phyloP scores from a whole-genome alignment of 2,329 filamentous ascomycete species.

The Magnaporthiopsis rhizophila region DNA sequence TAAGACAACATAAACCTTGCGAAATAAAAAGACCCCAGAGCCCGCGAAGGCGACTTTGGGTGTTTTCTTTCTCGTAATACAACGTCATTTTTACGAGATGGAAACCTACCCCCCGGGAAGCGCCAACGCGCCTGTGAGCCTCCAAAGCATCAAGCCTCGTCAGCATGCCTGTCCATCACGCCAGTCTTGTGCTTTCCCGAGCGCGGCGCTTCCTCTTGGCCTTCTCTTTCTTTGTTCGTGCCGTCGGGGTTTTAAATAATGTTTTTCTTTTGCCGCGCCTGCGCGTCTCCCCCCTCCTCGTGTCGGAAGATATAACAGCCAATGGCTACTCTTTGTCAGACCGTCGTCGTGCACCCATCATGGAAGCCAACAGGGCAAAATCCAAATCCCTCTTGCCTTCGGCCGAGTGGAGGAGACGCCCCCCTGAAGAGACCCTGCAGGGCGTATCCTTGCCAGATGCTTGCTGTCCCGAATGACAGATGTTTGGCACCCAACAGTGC shows the following conservation, averaged over 20 bases:
- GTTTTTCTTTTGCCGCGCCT: neutral
- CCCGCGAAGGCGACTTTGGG: neutral
- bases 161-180: neutral
- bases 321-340: neutral
- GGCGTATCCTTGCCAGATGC: no score
- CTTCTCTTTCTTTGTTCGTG: neutral
- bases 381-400: neutral
- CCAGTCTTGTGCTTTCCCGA: neutral
- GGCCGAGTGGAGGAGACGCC: neutral
- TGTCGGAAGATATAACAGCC: neutral
- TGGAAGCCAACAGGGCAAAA: neutral
- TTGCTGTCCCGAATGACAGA: no score
- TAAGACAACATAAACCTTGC: neutral
- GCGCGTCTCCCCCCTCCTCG: neutral
- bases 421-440: no score
- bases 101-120: neutral
- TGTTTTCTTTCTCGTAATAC: constrained; percentile 5
- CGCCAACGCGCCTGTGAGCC: neutral
- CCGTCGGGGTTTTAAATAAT: neutral
- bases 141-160: no score
- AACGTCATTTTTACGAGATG: constrained; percentile 6
- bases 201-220: neutral
- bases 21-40: neutral
- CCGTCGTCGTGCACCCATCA: neutral
- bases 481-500: no score